Evolutionary conservation across 805 yeast genomes (phyloP).

Genomic region (Pichia heedii): DNA sequence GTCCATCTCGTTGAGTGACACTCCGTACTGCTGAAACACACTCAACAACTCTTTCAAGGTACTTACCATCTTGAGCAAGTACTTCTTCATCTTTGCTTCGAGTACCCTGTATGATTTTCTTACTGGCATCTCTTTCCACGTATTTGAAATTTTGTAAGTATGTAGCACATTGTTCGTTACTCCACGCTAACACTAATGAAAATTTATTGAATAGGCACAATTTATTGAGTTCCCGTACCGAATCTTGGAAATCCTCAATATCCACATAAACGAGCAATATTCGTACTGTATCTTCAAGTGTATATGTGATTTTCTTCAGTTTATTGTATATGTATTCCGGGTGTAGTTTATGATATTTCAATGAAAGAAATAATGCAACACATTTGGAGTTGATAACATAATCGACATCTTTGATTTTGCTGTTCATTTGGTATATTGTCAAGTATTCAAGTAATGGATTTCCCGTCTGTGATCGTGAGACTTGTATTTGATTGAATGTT

Average conservation of each 20-base stretch:
- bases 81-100: conserved; percentile 22
- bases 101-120: conserved; percentile 33
- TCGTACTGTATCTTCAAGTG: conserved; percentile 24
- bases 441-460: conserved; percentile 57
- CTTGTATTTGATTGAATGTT: conserved; percentile 30
- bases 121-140: conserved; percentile 25
- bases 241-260: conserved; percentile 46
- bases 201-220: conserved; percentile 42
- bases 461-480: conserved; percentile 60
- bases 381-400: conserved; percentile 52
- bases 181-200: conserved; percentile 44
- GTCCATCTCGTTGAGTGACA: conserved; percentile 5
- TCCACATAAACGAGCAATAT: conserved; percentile 57
- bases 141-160: conserved; percentile 27
- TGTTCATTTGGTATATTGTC: conserved; percentile 44
- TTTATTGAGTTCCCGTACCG: conserved; percentile 37
- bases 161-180: conserved; percentile 46
- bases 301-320: conserved; percentile 29
- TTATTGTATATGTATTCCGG: conserved; percentile 65
- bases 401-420: conserved; percentile 44
- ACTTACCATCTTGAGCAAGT: conserved; percentile 27
- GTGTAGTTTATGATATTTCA: conserved; percentile 66
- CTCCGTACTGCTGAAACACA: conserved; percentile 4
- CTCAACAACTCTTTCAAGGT: conserved; percentile 35
- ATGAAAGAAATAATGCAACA: conserved; percentile 52